Evolutionary conservation across 2,329 filamentous ascomycete species (phyloP), one percentile per base, ranked within the genome.

Genomic region (Nemania serpens): DNA sequence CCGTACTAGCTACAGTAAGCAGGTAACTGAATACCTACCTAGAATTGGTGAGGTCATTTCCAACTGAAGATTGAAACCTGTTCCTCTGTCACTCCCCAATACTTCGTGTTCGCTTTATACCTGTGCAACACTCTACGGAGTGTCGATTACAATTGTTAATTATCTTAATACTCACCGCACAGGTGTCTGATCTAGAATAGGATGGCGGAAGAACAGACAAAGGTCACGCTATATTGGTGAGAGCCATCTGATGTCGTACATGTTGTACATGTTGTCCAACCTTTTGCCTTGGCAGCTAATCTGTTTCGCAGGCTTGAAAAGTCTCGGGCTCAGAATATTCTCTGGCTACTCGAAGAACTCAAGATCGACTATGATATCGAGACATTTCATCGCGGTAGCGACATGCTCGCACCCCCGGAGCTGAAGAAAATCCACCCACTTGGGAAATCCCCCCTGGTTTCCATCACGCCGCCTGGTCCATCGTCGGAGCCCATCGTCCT

Each of bases 321-420:
- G 68, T 96, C 92, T 58, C 90, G 93, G 68, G 87, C 91, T 12
- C 91, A 96, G 75, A 87, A 91, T 64, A 89, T 94, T 60, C 79
- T 95, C 46, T 96, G 91, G 91, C 87, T 96, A 6, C 84, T 96
- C 45, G 91, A 95, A 74, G 91, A 94, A 75, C 87, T 95, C 63
- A 83, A 89, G 45, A 75, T 96, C 36, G 83, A 88, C 29, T 97
- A 96, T 76, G 86, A 93, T 63, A 78, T 97, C 59, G 86, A 94
- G 71, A 82, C 89, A 55, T 95, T 90, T 82, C 91, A 91, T 75
- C 88, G 93, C 55, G 73, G 81, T 65, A 78, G 76, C 57, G 71
- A 79, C 59, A 83, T 80, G 69, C 80, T 91, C n/a, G 93, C 93
- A 1, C 91, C 91, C 3, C 79, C 86, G 0, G 89, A 91, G 70